Percentiles rank a stretch among this genome's conserved stretches.
Conservation (phyloP, 129 eudicot species). For the Tagetes erecta region DNA sequence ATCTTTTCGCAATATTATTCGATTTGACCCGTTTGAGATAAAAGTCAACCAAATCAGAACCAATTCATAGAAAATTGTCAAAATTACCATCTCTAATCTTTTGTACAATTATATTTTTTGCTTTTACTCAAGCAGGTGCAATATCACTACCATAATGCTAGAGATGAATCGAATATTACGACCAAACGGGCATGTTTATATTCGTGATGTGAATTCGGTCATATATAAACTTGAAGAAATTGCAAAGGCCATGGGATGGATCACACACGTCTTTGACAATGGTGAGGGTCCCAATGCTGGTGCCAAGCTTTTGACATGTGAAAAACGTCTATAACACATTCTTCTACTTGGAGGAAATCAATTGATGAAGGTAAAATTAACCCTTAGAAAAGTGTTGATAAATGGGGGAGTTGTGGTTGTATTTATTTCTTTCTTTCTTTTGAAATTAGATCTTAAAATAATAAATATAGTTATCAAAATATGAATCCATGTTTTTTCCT, state of each 20-base stretch:
- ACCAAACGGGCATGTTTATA: conserved; percentile 73
- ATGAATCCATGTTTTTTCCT: not conserved
- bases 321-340: conserved; percentile 53
- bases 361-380: conserved; percentile 20
- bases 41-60: not conserved
- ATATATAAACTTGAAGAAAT: conserved; percentile 57
- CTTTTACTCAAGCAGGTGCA: conserved; percentile 47
- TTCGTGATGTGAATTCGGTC: conserved; percentile 57
- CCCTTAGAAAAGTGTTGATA: not conserved
- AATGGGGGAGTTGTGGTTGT: conserved; percentile 4
- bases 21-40: not conserved
- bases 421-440: not conserved
- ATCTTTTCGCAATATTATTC: not conserved
- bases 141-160: conserved; percentile 70
- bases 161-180: conserved; percentile 78
- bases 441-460: not conserved
- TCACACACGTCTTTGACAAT: conserved; percentile 52
- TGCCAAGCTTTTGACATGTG: conserved; percentile 75
- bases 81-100: not conserved
- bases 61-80: not conserved
- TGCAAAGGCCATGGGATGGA: conserved; percentile 82
- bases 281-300: conserved; percentile 82
- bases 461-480: not conserved
- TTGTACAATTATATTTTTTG: conserved; percentile 3
- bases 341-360: conserved; percentile 1